Percentiles rank a stretch among this genome's conserved stretches.
Conservation (phyloP, 2,329 filamentous ascomycete genomes). For the Stachybotrys elegans region DNA sequence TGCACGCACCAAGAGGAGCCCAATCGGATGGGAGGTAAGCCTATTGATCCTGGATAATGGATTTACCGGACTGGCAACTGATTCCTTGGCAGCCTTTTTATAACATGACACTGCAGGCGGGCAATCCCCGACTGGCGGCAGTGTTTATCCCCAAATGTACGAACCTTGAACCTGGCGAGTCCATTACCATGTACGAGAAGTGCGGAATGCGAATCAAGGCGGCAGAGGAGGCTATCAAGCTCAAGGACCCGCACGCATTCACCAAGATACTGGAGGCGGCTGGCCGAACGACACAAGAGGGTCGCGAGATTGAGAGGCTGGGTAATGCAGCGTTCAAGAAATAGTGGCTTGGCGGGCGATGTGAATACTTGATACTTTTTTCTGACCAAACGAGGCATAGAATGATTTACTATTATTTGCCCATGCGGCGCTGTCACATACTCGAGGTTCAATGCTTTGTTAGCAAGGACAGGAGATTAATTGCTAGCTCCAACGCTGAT, state of each 20-base stretch:
- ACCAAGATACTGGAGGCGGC: conserved; percentile 70
- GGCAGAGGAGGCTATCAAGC: conserved; percentile 82
- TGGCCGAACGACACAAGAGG: conserved; percentile 60
- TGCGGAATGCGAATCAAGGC: conserved; percentile 86
- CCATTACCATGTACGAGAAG: conserved; percentile 92
- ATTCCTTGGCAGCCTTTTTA: conserved; percentile 84
- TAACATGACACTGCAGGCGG: conserved; percentile 81
- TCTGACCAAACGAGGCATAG: not conserved
- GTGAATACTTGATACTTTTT: not conserved
- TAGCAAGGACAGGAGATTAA: no score
- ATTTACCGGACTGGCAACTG: no score
- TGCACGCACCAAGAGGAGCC: conserved; percentile 71
- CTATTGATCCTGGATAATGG: no score
- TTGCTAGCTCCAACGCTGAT: no score
- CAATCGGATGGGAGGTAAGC: conserved; percentile 92
- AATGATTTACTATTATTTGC: not conserved
- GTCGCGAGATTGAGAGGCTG: conserved; percentile 77
- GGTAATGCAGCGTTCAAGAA: conserved; percentile 54
- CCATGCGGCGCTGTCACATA: not conserved
- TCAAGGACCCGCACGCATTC: conserved; percentile 73
- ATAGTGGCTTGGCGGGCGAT: conserved; percentile 10
- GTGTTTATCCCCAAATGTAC: conserved; percentile 86
- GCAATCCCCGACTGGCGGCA: conserved; percentile 81
- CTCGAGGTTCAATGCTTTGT: no score
- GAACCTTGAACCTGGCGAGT: conserved; percentile 59